These are phyloP conservation scores for Raphanus sativus DNA, from an alignment of 345 rosid genomes.

Conservation along the genomic window DNA sequence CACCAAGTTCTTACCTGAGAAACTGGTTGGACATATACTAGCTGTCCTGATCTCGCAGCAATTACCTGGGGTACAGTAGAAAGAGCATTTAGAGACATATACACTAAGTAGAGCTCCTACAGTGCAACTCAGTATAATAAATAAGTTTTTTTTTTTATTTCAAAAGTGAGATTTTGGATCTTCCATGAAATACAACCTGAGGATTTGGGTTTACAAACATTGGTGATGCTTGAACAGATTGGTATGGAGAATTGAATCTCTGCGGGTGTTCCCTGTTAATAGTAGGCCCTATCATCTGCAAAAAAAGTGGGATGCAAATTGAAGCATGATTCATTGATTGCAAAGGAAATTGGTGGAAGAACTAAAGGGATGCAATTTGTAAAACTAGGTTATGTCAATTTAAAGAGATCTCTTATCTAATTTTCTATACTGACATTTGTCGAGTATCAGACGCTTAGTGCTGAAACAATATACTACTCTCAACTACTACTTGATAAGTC, in stretches of 20 bases:
- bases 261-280: constrained; percentile 61
- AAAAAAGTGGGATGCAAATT: constrained; percentile 15
- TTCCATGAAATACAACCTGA: constrained; percentile 53
- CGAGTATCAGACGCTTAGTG: not conserved
- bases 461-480: not conserved
- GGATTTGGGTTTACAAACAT: constrained; percentile 53
- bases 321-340: constrained; percentile 5
- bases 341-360: not conserved
- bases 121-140: not conserved
- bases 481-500: not conserved
- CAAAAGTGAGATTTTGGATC: not conserved
- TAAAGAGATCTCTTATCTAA: not conserved
- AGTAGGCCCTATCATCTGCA: constrained; percentile 57
- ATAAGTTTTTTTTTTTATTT: no score
- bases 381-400: not conserved
- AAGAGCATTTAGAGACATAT: constrained; percentile 10
- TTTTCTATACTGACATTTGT: not conserved
- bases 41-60: constrained; percentile 72
- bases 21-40: constrained; percentile 68
- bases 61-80: constrained; percentile 50
- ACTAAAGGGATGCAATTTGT: not conserved
- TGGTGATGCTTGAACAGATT: constrained; percentile 59
- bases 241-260: constrained; percentile 65
- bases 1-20: constrained; percentile 57
- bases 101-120: constrained; percentile 11